Evolutionary conservation across 1,284 basidiomycete genomes (phyloP).

Genomic region (Pisolithus thermaeus): DNA sequence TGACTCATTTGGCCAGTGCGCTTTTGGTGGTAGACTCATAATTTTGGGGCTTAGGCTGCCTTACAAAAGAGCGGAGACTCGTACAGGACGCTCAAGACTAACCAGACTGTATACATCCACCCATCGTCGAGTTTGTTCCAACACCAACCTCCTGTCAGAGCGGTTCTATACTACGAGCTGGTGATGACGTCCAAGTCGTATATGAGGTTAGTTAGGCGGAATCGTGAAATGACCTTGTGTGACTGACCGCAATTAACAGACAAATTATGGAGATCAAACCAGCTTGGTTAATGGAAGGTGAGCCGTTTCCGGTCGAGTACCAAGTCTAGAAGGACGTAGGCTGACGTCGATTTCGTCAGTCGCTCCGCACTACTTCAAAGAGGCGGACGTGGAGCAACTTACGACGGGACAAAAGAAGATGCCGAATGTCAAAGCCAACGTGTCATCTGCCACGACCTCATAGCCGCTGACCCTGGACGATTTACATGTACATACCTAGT

Average conservation of each 20-base stretch:
- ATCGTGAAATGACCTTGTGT: neutral
- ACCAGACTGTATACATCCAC: constrained; percentile 94
- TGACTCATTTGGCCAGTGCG: neutral
- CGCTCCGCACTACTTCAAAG: constrained; percentile 92
- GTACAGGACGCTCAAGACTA: constrained; percentile 91
- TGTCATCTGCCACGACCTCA: constrained; percentile 21
- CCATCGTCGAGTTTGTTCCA: constrained; percentile 95
- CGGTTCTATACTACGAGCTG: constrained; percentile 91
- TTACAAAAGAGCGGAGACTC: constrained; percentile 89
- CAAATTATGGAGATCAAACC: constrained; percentile 99
- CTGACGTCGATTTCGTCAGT: constrained; percentile 40
- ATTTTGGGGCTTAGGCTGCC: constrained; percentile 51
- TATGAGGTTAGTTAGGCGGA: constrained; percentile 46
- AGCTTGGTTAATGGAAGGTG: constrained; percentile 87
- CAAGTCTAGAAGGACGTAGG: neutral
- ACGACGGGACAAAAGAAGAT: constrained; percentile 84
- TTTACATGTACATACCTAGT: neutral
- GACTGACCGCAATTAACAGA: constrained; percentile 39
- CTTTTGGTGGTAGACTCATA: constrained; percentile 6
- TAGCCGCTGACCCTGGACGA: neutral
- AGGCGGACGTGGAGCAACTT: constrained; percentile 79
- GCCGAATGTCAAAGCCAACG: constrained; percentile 69
- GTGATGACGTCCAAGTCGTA: constrained; percentile 87
- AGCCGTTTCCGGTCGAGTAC: constrained; percentile 20
- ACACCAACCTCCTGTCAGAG: constrained; percentile 88